These are phyloP conservation scores for Diaporthe sp. DNA, from an alignment of 2,329 filamentous ascomycete genomes.

Conservation along the genomic window DNA sequence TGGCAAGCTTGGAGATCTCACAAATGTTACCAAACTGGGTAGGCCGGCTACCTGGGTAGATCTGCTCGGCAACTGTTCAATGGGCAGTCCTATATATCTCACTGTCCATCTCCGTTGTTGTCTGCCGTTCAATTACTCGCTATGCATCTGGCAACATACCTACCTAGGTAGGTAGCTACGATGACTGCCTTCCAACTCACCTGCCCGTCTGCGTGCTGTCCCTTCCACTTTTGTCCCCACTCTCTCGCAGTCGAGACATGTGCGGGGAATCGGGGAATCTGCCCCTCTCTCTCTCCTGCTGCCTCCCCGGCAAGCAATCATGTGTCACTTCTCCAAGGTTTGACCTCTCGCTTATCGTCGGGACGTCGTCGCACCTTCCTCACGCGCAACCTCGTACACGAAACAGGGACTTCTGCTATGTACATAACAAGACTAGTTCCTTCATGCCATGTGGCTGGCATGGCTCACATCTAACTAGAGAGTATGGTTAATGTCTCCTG, in stretches of 20 bases:
- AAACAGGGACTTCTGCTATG: not conserved
- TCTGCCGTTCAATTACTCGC: not conserved
- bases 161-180: too few relatives aligned
- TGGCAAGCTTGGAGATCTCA: not conserved
- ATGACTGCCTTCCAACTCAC: not conserved
- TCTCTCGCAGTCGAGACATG: not conserved
- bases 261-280: constrained; percentile 2
- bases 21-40: not conserved
- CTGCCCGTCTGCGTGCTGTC: not conserved
- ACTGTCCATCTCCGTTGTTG: too few relatives aligned
- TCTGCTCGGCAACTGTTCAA: not conserved
- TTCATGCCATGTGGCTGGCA: not conserved
- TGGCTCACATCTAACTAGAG: not conserved
- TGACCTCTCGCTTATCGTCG: constrained; percentile 26
- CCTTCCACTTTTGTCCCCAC: not conserved
- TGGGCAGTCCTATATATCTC: not conserved
- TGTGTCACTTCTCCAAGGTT: constrained; percentile 6
- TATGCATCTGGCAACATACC: not conserved
- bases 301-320: constrained; percentile 3
- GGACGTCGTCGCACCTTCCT: not conserved
- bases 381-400: not conserved
- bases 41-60: not conserved
- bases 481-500: too few relatives aligned
- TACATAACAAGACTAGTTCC: not conserved
- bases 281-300: not conserved